Evolutionary conservation across 441 rosid species (phyloP), one percentile per base, ranked within the genome.

Genomic region (Mallotus repandus): DNA sequence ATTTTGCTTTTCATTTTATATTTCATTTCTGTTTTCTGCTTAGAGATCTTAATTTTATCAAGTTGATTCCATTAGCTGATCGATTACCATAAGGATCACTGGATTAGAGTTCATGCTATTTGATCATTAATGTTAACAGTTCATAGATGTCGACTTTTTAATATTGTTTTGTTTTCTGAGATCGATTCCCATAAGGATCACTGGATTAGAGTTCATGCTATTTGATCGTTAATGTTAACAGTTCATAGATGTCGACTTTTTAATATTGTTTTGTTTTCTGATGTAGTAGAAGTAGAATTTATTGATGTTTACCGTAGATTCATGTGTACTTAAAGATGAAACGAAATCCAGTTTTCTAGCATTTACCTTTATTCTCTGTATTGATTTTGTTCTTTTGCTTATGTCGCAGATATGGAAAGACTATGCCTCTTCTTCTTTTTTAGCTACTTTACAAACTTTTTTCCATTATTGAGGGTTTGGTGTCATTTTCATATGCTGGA

Each of bases 401-500:
- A 7, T 32, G 4, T 48, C 56, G 21, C 6, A 16, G 61, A 60
- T 60, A 66, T 60, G 5, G 54, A 48, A 49, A 9, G 19, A 11
- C 3, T 0, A 50, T 55, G 62, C 53, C 29, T 5, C 57, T 32
- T 4, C 32, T 38, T 38, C 32, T 35, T 11, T 66, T 50, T 50
- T 4, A 18, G 50, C 67, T 53, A 61, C 66, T 60, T 50, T 13
- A 5, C 12, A 38, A 38, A 0, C 7, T 38, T 13, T 54, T 67
- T 59, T 60, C 25, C 49, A 59, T 18, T 62, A 9, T 38, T 41
- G 72, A 68, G 50, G 72, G 60, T 67, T 9, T 21, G 62, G 50
- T 12, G 64, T 59, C 21, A 49, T n/a, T 58, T 74, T 68, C 67
- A 59, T 50, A 9, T 16, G 57, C 58, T 43, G 9, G 8, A 8